These are phyloP conservation scores for Boletus rubroflammeus DNA, from an alignment of 768 basidiomycete genomes.

Conservation along the genomic window DNA sequence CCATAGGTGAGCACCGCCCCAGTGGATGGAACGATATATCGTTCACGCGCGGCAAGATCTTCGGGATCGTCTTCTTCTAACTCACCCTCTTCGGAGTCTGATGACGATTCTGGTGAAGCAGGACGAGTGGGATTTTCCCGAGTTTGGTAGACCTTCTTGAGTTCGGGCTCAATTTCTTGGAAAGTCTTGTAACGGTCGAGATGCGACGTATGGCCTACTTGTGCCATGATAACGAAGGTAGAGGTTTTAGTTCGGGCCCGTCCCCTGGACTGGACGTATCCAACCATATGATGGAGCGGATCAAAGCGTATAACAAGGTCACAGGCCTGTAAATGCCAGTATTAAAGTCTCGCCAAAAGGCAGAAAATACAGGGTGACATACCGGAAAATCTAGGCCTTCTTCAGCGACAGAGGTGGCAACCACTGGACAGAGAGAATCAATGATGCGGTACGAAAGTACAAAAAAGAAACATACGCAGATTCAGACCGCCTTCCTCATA, in stretches of 20 bases:
- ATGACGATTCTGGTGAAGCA: slow-evolving; percentile 21
- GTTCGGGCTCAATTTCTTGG: slow-evolving; percentile 57
- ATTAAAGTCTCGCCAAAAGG: neutral
- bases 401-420: slow-evolving; percentile 87
- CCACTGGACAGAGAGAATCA: slow-evolving; percentile 39
- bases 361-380: slow-evolving; percentile 19
- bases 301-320: slow-evolving; percentile 88
- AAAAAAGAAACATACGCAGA: slow-evolving; percentile 47
- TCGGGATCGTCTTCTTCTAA: slow-evolving; percentile 46
- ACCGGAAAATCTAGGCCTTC: slow-evolving; percentile 91
- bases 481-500: slow-evolving; percentile 68
- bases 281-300: slow-evolving; percentile 74
- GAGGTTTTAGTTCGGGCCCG: slow-evolving; percentile 75
- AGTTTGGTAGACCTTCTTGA: slow-evolving; percentile 59
- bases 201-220: slow-evolving; percentile 52
- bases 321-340: slow-evolving; percentile 57
- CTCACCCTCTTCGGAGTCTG: slow-evolving; percentile 33
- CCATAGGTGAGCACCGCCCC: slow-evolving; percentile 80
- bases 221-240: slow-evolving; percentile 79
- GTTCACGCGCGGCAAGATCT: slow-evolving; percentile 65
- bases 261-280: slow-evolving; percentile 87
- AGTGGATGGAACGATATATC: slow-evolving; percentile 66
- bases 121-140: slow-evolving; percentile 37
- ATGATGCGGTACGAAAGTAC: neutral
- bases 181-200: slow-evolving; percentile 57